phyloP scores from a whole-genome alignment of 768 basidiomycete species.

The Tylopilus rubrobrunneus region DNA sequence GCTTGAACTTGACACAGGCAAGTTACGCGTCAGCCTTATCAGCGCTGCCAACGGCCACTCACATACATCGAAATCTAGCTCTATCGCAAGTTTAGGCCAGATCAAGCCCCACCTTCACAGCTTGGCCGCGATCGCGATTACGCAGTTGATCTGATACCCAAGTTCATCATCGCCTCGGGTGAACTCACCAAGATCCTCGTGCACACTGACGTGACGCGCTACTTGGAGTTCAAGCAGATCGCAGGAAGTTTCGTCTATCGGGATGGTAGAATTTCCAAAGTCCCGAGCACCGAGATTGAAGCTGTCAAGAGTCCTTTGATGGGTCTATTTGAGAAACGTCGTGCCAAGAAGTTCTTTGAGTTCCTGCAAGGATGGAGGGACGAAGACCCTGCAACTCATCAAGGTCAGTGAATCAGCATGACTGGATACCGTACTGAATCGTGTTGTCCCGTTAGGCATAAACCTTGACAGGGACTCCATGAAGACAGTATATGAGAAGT shows the following conservation, averaged over 20 bases:
- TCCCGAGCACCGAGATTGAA: slow-evolving; percentile 96
- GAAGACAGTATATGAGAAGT: slow-evolving; percentile 94
- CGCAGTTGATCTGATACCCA: slow-evolving; percentile 95
- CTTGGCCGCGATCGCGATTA: slow-evolving; percentile 98
- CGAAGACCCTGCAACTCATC: slow-evolving; percentile 92
- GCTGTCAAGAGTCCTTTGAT: slow-evolving; percentile 92
- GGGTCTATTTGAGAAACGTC: slow-evolving; percentile 98
- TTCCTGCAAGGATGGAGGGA: slow-evolving; percentile 96
- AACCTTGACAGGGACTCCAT: slow-evolving; percentile 88
- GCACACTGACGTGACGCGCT: slow-evolving; percentile 97
- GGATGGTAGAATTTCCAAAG: slow-evolving; percentile 95
- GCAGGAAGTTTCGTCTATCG: slow-evolving; percentile 97
- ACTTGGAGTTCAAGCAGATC: slow-evolving; percentile 99
- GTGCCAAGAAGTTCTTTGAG: slow-evolving; percentile 98
- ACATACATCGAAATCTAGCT: slow-evolving; percentile 49
- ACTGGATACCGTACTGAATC: neutral
- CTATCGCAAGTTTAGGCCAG: slow-evolving; percentile 89
- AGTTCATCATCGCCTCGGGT: slow-evolving; percentile 98
- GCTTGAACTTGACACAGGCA: slow-evolving; percentile 96
- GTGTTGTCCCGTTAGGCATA: slow-evolving; percentile 49
- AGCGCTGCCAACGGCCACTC: slow-evolving; percentile 7
- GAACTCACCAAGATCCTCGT: slow-evolving; percentile 98
- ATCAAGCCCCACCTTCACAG: slow-evolving; percentile 70
- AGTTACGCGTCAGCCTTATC: slow-evolving; percentile 20
- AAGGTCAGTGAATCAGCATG: slow-evolving; percentile 53